Evolutionary conservation across 176 grass and related monocot species (phyloP).

Genomic region (Rhynchospora breviuscula): DNA sequence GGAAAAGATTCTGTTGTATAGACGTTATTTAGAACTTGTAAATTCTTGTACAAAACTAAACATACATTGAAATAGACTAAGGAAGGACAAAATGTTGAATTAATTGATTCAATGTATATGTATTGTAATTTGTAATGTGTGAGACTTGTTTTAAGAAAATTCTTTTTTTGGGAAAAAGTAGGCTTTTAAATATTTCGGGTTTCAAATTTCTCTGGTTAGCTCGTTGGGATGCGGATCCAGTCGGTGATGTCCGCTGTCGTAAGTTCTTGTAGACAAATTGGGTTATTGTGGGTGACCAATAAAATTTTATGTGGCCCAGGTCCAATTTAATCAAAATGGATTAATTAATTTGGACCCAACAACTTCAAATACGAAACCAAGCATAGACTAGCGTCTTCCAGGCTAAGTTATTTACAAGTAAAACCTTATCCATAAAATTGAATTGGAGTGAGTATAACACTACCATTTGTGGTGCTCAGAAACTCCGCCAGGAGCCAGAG

Average conservation of each 20-base stretch:
- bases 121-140: background rate
- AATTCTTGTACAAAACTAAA: background rate
- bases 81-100: background rate
- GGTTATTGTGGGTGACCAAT: no score
- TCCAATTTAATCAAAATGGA: background rate
- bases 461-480: conserved; percentile 31
- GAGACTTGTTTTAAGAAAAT: no score
- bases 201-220: no score
- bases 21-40: background rate
- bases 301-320: no score
- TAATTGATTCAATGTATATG: background rate
- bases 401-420: background rate
- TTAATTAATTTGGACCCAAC: background rate
- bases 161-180: no score
- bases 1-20: background rate
- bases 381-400: background rate
- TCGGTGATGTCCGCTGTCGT: no score
- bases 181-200: no score
- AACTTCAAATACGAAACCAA: background rate
- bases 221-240: no score
- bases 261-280: no score
- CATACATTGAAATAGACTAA: background rate
- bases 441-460: background rate
- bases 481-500: background rate
- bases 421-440: conserved; percentile 38